A percentile compares a stretch with the other conserved stretches of the same genome.
These are phyloP conservation scores for Chenopodium suecicum DNA, from an alignment of 148 eudicot species.

Conservation along the genomic window DNA sequence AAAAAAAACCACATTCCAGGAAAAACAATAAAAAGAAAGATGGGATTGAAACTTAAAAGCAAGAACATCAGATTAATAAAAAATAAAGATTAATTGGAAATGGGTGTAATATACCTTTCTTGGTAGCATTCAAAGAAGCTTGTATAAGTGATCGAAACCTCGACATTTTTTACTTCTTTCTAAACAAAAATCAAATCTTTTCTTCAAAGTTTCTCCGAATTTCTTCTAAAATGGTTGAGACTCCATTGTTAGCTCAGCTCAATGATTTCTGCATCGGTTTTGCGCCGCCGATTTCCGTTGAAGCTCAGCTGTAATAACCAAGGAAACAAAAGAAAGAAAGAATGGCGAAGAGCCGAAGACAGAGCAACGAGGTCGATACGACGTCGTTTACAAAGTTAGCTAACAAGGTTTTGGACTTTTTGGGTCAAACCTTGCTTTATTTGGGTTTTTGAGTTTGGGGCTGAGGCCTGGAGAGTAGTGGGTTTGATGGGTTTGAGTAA, in stretches of 20 bases:
- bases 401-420: background rate
- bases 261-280: background rate
- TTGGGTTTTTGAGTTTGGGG: background rate
- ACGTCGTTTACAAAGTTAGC: background rate
- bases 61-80: slow-evolving; percentile 5
- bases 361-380: background rate
- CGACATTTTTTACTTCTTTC: slow-evolving; percentile 41
- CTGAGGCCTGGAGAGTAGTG: background rate
- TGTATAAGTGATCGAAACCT: slow-evolving; percentile 70
- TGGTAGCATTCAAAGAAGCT: slow-evolving; percentile 84
- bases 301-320: background rate
- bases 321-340: background rate
- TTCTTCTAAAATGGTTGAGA: background rate
- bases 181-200: background rate
- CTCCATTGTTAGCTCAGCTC: background rate
- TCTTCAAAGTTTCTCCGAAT: background rate
- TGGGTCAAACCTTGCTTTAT: background rate
- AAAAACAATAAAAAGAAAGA: background rate
- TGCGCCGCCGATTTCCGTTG: background rate
- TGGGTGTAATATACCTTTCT: slow-evolving; percentile 50
- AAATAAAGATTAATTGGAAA: background rate
- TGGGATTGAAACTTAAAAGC: background rate
- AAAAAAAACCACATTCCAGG: too few species aligned
- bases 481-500: too few species aligned
- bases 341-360: slow-evolving; percentile 9